Evolutionary conservation across 208 protist species (phyloP).

Genomic region (Porcisia deanei): DNA sequence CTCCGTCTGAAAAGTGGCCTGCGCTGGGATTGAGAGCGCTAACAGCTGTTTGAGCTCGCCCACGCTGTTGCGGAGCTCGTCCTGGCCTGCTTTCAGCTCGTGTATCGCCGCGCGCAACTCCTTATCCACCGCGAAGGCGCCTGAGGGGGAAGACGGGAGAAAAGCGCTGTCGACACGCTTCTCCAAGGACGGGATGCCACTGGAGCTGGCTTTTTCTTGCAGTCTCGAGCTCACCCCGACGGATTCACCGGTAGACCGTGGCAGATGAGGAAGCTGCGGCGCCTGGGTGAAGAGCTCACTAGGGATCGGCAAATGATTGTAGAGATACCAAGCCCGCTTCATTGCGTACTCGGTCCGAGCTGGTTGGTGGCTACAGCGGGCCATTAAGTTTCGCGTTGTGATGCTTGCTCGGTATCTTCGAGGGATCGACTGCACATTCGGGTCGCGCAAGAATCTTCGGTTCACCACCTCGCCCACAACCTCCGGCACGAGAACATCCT

Average conservation of each 20-base stretch:
- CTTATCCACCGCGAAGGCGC: neutral
- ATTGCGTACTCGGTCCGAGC: slow-evolving; percentile 80
- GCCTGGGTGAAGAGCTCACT: slow-evolving; percentile 50
- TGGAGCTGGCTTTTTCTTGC: neutral
- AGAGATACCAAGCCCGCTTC: slow-evolving; percentile 88
- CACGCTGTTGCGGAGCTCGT: slow-evolving; percentile 32
- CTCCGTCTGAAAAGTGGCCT: slow-evolving; percentile 55
- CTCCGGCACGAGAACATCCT: slow-evolving; percentile 56
- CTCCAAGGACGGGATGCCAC: neutral
- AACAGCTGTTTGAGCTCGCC: slow-evolving; percentile 60
- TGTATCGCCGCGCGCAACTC: slow-evolving; percentile 42
- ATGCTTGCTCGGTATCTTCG: slow-evolving; percentile 81
- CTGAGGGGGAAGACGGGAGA: neutral
- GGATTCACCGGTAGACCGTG: neutral
- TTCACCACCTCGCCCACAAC: slow-evolving; percentile 79
- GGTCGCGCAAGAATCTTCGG: slow-evolving; percentile 62
- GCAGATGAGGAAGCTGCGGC: neutral
- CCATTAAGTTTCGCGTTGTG: slow-evolving; percentile 86
- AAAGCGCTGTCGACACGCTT: neutral
- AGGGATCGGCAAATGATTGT: slow-evolving; percentile 70
- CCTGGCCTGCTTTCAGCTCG: slow-evolving; percentile 46
- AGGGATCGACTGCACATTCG: slow-evolving; percentile 43
- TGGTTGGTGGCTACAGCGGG: slow-evolving; percentile 86
- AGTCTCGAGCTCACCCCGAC: neutral
- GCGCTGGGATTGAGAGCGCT: slow-evolving; percentile 16